These are phyloP conservation scores for Hypoxylon rubiginosum DNA, from an alignment of 2,329 filamentous ascomycete genomes.

Conservation along the genomic window DNA sequence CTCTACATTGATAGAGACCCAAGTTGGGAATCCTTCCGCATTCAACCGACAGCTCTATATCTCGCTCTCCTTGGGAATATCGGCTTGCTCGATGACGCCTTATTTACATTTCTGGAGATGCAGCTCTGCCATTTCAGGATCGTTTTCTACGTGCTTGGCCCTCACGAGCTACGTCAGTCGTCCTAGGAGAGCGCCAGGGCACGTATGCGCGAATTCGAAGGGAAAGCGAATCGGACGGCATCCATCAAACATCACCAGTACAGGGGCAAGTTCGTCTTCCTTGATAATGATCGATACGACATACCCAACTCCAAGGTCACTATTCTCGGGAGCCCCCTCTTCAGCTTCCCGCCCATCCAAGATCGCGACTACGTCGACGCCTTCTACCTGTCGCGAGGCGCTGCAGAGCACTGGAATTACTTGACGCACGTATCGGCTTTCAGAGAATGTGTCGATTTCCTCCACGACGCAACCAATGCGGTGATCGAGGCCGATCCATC, in stretches of 20 bases:
- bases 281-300: slow-evolving; percentile 18
- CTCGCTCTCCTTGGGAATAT: slow-evolving; percentile 24
- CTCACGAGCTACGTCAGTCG: slow-evolving; percentile 1
- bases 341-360: slow-evolving; percentile 4
- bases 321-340: slow-evolving; percentile 20
- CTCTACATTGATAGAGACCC: slow-evolving; percentile 18
- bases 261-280: slow-evolving; percentile 24
- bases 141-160: slow-evolving; percentile 19
- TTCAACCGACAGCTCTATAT: slow-evolving; percentile 3
- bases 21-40: neutral
- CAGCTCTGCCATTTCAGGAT: slow-evolving; percentile 6
- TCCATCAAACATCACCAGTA: neutral
- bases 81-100: neutral
- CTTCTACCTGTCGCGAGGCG: neutral
- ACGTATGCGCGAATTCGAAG: neutral
- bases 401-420: no score
- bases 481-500: slow-evolving; percentile 4
- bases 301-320: slow-evolving; percentile 6
- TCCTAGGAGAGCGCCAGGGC: slow-evolving; percentile 9
- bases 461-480: neutral
- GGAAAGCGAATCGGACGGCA: neutral
- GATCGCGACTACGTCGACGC: neutral
- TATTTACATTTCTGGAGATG: slow-evolving; percentile 9
- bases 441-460: neutral
- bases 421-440: neutral